Percentiles rank a stretch among this genome's conserved stretches.
Evolutionary conservation across 1,284 basidiomycete species (phyloP).

Genomic region (Singerocomus inundabilis): DNA sequence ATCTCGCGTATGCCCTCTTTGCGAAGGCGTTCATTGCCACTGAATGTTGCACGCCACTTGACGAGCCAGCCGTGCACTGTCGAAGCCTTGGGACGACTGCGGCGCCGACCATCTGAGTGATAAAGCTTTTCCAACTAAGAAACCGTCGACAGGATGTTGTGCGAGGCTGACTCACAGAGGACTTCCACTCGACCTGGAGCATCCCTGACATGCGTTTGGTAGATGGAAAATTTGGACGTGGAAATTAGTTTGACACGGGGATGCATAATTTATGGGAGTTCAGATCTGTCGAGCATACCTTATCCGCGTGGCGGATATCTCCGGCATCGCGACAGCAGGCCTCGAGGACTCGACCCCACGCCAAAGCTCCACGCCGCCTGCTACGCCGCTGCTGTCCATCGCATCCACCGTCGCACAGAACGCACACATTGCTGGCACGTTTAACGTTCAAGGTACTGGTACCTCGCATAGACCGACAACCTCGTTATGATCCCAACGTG

Average conservation of each 20-base stretch:
- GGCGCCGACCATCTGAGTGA: conserved; percentile 47
- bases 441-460: conserved; percentile 4
- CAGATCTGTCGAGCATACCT: conserved; percentile 9
- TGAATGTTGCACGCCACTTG: conserved; percentile 73
- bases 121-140: conserved; percentile 37
- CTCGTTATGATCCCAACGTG: conserved; percentile 19
- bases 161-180: conserved; percentile 28
- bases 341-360: no score
- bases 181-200: conserved; percentile 45
- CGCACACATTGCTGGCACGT: conserved; percentile 11
- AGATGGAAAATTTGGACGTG: conserved; percentile 12
- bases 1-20: conserved; percentile 50
- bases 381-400: conserved; percentile 13
- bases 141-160: conserved; percentile 1
- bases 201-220: conserved; percentile 5
- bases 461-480: conserved; percentile 2
- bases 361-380: not conserved
- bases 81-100: conserved; percentile 54
- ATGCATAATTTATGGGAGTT: conserved; percentile 25
- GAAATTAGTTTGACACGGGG: conserved; percentile 5
- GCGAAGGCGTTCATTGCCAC: conserved; percentile 62
- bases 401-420: conserved; percentile 1
- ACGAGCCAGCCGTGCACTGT: conserved; percentile 74
- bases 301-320: conserved; percentile 17
- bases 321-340: conserved; percentile 11